phyloP scores from a whole-genome alignment of 441 rosid species.

The Populus trichocarpa region DNA sequence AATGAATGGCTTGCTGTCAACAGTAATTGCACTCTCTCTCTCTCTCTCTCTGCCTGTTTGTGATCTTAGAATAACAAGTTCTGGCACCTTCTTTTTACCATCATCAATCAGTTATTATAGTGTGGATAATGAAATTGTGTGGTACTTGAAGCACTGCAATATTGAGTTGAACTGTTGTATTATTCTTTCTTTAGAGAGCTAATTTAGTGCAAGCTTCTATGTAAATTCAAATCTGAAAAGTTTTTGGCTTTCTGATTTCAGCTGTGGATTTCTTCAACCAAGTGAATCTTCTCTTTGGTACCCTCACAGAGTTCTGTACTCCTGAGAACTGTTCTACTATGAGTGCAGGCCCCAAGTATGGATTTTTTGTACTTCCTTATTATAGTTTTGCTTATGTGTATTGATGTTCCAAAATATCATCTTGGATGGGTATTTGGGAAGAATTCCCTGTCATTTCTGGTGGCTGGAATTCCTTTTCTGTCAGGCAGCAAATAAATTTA shows the following conservation, averaged over 20 bases:
- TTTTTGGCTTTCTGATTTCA: conserved; percentile 41
- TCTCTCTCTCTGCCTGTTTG: conserved; percentile 11
- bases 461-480: neutral
- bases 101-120: neutral
- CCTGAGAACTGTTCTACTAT: conserved; percentile 95
- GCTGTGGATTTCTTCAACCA: conserved; percentile 99
- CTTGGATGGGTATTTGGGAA: neutral
- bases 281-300: conserved; percentile 97
- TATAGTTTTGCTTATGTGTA: neutral
- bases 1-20: conserved; percentile 98
- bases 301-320: conserved; percentile 98
- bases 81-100: neutral
- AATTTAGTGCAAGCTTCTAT: neutral
- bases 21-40: conserved; percentile 43
- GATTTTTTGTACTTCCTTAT: neutral
- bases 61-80: neutral
- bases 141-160: conserved; percentile 4
- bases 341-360: conserved; percentile 99
- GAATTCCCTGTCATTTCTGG: neutral
- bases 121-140: neutral
- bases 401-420: neutral
- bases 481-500: neutral
- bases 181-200: neutral
- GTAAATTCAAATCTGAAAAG: conserved; percentile 11
- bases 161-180: conserved; percentile 1